Base-by-base conservation (phyloP, 148 eudicot species). In the Drosera capensis region DNA sequence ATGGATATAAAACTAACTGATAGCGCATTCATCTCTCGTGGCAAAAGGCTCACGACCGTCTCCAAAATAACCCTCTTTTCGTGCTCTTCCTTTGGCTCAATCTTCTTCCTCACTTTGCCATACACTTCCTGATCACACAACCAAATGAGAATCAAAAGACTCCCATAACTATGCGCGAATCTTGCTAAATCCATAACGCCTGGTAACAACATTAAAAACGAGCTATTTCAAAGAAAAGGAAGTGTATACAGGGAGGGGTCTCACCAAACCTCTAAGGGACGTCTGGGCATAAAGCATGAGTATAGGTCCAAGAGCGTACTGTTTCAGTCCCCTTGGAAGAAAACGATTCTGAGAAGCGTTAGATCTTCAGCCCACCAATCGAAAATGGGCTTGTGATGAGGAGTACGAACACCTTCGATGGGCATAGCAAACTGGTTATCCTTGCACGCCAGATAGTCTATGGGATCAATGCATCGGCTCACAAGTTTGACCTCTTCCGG, bases 351-450 rank as follows among this genome's bases (percentile, higher is more conserved):
- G 15, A 90, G 79, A 42, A 59, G 57, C 18, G 74, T 58, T 23
- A 90, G 54, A 66, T 90, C 95, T 57, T 85, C 97, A 40, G 87
- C 93, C 99, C 99, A 90, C 94, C 95, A 84, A 54, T 90, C 82
- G 20, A 67, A 81, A 15, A 60, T 56, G 20, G 74, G 68, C 52
- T 67, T 82, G 46, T 58, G 64, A 40, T 60, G 68, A 63, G 65
- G 57, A 23, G 68, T 48, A 38, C 41, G 43, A n/a, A 57, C 68
- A 14, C 40, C 75, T 52, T 72, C 71, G 19, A 21, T 43, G 40
- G 57, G 22, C 45, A 56, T 43, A 11, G 62, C 41, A 38, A 68
- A 57, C 28, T 70, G 70, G 61, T 52, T 64, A 35, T 90, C 97
- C 68, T 84, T 80, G 37, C 85, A 58, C 1, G 88, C 99, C 51